A percentile compares a stretch with the other conserved stretches of the same genome.
phyloP scores from a whole-genome alignment of 2,329 filamentous ascomycete species.

The Coniella vitis region DNA sequence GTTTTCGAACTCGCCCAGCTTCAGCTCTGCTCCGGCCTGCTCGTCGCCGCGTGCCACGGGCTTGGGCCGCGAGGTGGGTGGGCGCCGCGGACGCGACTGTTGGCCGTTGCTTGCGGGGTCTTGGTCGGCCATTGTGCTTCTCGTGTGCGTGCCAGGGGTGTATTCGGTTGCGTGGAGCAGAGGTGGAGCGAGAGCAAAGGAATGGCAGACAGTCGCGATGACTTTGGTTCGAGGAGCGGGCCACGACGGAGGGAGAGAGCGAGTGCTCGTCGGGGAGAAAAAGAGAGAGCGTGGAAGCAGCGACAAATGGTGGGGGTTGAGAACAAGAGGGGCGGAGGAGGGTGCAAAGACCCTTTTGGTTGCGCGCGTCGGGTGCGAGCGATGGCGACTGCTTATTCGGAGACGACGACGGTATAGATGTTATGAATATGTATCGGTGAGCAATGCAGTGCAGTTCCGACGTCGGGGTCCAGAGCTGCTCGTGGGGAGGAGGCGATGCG shows the following conservation, averaged over 20 bases:
- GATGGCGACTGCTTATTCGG: neutral
- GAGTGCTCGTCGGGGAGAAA: neutral
- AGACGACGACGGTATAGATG: too few species aligned
- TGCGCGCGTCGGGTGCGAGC: neutral
- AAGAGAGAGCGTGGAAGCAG: conserved; percentile 8
- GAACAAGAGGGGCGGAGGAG: conserved; percentile 1
- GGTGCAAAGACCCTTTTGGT: conserved; percentile 5
- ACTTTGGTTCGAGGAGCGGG: too few species aligned
- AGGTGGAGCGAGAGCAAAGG: too few species aligned
- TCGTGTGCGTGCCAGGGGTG: too few species aligned
- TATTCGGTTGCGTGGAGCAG: neutral
- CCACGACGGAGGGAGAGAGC: too few species aligned
- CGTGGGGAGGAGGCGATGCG: too few species aligned
- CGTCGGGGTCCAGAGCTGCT: too few species aligned
- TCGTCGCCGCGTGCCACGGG: conserved; percentile 71
- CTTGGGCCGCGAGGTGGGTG: conserved; percentile 58
- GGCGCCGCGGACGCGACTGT: conserved; percentile 22
- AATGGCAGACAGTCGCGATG: neutral
- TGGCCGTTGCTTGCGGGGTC: neutral
- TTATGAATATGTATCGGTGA: too few species aligned
- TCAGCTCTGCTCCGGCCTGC: conserved; percentile 73
- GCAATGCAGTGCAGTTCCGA: too few species aligned
- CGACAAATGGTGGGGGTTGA: neutral
- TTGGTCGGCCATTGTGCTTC: neutral
- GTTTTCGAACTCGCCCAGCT: conserved; percentile 87